Evolutionary conservation across 2,329 filamentous ascomycete genomes (phyloP), one percentile per base, ranked within the genome.

Genomic region (Aschersonia sp.): DNA sequence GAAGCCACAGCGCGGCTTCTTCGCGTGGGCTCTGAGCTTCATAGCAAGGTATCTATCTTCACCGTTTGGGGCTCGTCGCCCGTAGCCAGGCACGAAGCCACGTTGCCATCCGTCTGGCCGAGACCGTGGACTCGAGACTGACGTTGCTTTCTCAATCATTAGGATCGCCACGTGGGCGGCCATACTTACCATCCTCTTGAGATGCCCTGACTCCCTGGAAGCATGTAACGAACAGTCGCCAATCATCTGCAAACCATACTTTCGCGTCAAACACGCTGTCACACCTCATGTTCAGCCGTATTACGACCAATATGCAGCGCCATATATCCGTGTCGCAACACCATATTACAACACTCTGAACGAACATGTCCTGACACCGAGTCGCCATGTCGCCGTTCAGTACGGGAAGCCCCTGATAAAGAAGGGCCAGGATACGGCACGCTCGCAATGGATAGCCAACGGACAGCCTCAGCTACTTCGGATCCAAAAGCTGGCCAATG

Each of bases 101-200:
- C 35, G 20, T 20, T 20, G 20, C 20, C 20, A 20, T 20, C 20
- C 20, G 20, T 20, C 20, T 20, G 20, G 20, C 20, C 20, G 20
- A 20, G 20, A 20, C 20, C 20, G 20, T 20, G 20, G 20, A 20
- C 20, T 20, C 20, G 20, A 20, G 20, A 20, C 20, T 20, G 20
- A 20, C 20, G 20, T 20, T 20, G 2, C 20, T 20, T 20, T 20
- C 20, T 20, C 20, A 20, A 20, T 30, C 44, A 20, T 3, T 53
- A 91, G 91, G 58, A 64, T 96, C 43, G 64, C 82, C 50, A 84
- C 87, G 28, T 98, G 91, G 91, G 94, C 92, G 62, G 75, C 82
- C 38, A 80, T 97, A 53, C 65, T 89, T 51, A 92, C 85, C 30
- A 69, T 92, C 48, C 66, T 91, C 50, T 85, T 98, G 62, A 79